These are phyloP conservation scores for Rhizopus delemar DNA, from an alignment of 371 early-diverging fungal genomes.

Conservation along the genomic window DNA sequence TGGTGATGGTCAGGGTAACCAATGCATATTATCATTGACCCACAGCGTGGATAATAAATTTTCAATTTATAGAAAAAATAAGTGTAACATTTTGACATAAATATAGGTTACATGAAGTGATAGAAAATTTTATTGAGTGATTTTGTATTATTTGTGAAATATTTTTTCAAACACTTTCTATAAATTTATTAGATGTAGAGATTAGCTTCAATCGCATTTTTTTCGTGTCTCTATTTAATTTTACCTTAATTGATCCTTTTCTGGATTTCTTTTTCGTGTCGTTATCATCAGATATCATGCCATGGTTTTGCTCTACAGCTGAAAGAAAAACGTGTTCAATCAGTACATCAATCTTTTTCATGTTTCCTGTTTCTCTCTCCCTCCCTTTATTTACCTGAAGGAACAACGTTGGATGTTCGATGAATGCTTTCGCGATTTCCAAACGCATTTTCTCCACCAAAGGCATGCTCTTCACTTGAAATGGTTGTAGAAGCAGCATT, in stretches of 20 bases:
- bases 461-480: not conserved
- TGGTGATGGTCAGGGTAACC: not conserved
- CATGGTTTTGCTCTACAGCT: not conserved
- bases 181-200: not conserved
- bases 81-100: not conserved
- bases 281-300: not conserved
- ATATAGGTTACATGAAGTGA: not conserved
- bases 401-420: not conserved
- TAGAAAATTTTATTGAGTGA: not conserved
- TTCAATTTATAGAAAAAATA: not conserved
- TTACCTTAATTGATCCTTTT: constrained; percentile 3
- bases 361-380: too few relatives aligned
- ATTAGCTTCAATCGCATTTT: not conserved
- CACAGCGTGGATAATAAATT: not conserved
- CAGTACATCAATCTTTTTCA: not conserved
- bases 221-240: too few relatives aligned
- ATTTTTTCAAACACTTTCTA: constrained; percentile 1
- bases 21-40: too few relatives aligned
- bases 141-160: not conserved
- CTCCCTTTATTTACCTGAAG: not conserved
- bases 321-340: not conserved
- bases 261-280: not conserved
- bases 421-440: not conserved
- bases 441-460: not conserved
- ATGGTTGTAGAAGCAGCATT: not conserved